Evolutionary conservation across 192 early-diverging fungal species (phyloP).

Genomic region (Diversispora epigaea): DNA sequence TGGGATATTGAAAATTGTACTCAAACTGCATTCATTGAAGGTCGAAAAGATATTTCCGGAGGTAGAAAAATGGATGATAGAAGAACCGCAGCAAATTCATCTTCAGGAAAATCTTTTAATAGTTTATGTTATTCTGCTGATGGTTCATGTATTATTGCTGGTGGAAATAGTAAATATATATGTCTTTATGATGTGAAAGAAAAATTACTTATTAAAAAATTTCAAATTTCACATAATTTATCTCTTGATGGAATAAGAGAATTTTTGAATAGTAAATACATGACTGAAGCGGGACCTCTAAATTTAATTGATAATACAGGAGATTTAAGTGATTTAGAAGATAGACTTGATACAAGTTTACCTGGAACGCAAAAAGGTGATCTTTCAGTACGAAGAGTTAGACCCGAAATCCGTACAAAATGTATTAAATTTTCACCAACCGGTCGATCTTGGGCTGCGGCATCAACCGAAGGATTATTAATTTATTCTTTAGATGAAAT

Average conservation of each 20-base stretch:
- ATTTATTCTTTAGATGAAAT: slow-evolving; percentile 95
- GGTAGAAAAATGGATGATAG: slow-evolving; percentile 82
- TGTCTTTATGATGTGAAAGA: slow-evolving; percentile 89
- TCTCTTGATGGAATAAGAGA: slow-evolving; percentile 92
- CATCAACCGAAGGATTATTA: slow-evolving; percentile 92
- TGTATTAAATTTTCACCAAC: slow-evolving; percentile 92
- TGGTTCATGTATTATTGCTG: slow-evolving; percentile 86
- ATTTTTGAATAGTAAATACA: slow-evolving; percentile 83
- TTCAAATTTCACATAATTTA: slow-evolving; percentile 89
- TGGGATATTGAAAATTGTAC: slow-evolving; percentile 85
- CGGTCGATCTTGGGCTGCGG: slow-evolving; percentile 92
- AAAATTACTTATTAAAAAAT: slow-evolving; percentile 78
- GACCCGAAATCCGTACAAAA: slow-evolving; percentile 80
- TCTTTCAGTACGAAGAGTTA: slow-evolving; percentile 71
- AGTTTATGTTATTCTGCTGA: slow-evolving; percentile 94
- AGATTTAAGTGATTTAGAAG: slow-evolving; percentile 81
- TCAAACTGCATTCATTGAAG: slow-evolving; percentile 79
- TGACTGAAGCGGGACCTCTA: slow-evolving; percentile 91
- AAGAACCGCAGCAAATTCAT: slow-evolving; percentile 76
- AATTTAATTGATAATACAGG: slow-evolving; percentile 85
- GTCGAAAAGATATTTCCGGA: slow-evolving; percentile 87
- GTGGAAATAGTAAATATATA: slow-evolving; percentile 93
- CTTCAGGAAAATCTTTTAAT: slow-evolving; percentile 87
- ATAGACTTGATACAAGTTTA: slow-evolving; percentile 73
- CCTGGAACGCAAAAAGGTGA: slow-evolving; percentile 90